These are phyloP conservation scores for Lecanicillium sp. DNA, from an alignment of 2,329 filamentous ascomycete genomes.

Conservation along the genomic window DNA sequence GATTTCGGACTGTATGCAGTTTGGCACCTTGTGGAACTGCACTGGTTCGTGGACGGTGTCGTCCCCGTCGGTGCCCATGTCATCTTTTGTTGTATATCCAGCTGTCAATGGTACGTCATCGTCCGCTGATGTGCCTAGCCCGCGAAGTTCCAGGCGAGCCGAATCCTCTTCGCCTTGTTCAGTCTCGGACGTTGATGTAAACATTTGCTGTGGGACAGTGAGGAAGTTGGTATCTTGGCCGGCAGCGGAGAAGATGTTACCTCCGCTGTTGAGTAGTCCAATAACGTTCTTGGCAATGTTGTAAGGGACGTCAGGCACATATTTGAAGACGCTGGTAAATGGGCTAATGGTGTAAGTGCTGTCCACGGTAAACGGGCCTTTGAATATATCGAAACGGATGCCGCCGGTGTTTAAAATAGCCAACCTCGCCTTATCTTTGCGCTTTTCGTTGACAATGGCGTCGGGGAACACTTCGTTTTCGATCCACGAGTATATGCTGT, in stretches of 20 bases:
- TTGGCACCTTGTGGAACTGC: conserved; percentile 70
- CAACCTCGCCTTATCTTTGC: conserved; percentile 56
- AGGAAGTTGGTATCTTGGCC: conserved; percentile 37
- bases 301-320: conserved; percentile 76
- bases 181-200: conserved; percentile 9
- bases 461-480: conserved; percentile 66
- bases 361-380: conserved; percentile 83
- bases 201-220: conserved; percentile 39
- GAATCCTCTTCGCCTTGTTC: conserved; percentile 9
- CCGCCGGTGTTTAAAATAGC: conserved; percentile 83
- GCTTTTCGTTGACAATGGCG: conserved; percentile 48
- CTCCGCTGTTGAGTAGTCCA: conserved; percentile 47
- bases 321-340: conserved; percentile 72
- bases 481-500: conserved; percentile 79
- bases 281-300: conserved; percentile 62
- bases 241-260: conserved; percentile 35
- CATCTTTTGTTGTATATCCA: conserved; percentile 87
- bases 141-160: conserved; percentile 24
- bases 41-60: conserved; percentile 78
- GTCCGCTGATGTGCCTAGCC: conserved; percentile 16
- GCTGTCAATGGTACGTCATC: conserved; percentile 35
- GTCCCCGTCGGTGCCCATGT: conserved; percentile 76
- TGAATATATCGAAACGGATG: conserved; percentile 91
- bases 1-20: conserved; percentile 68
- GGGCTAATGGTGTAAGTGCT: conserved; percentile 81